Percentiles rank a stretch among this genome's conserved stretches.
These are phyloP conservation scores for Saksenaea vasiformis DNA, from an alignment of 371 early-diverging fungal species.

Conservation along the genomic window DNA sequence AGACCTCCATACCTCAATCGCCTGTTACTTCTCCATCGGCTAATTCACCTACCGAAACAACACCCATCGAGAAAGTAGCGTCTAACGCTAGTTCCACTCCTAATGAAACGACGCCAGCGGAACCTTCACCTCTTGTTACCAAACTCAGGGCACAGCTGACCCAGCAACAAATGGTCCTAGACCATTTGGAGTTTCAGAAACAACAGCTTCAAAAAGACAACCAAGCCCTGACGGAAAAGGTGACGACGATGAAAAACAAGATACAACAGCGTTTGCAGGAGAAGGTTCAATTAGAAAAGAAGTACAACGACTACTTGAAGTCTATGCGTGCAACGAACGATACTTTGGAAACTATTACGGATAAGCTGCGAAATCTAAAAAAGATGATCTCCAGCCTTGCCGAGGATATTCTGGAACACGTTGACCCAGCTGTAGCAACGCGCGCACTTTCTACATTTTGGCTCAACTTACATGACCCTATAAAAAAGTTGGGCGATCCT, in stretches of 20 bases:
- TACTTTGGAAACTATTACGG: conserved; percentile 48
- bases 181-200: conserved; percentile 24
- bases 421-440: conserved; percentile 47
- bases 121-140: conserved; percentile 4
- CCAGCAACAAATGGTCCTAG: conserved; percentile 17
- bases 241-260: conserved; percentile 15
- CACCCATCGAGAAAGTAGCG: neutral
- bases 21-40: neutral
- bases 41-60: neutral
- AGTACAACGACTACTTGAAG: conserved; percentile 56
- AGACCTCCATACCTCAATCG: neutral
- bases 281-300: conserved; percentile 33
- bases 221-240: conserved; percentile 15
- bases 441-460: conserved; percentile 38
- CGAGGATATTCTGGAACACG: conserved; percentile 42
- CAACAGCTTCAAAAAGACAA: conserved; percentile 24
- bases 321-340: conserved; percentile 59
- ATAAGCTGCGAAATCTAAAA: conserved; percentile 51
- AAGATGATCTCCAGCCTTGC: conserved; percentile 44
- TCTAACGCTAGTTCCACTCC: neutral
- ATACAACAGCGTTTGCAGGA: conserved; percentile 27
- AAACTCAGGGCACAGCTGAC: conserved; percentile 19
- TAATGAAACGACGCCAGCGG: neutral
- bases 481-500: conserved; percentile 31
- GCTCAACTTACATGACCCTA: conserved; percentile 39